Percentiles rank a stretch among this genome's conserved stretches.
These are phyloP conservation scores for Fusarium tupiense DNA, from an alignment of 2,329 filamentous ascomycete genomes.

Conservation along the genomic window DNA sequence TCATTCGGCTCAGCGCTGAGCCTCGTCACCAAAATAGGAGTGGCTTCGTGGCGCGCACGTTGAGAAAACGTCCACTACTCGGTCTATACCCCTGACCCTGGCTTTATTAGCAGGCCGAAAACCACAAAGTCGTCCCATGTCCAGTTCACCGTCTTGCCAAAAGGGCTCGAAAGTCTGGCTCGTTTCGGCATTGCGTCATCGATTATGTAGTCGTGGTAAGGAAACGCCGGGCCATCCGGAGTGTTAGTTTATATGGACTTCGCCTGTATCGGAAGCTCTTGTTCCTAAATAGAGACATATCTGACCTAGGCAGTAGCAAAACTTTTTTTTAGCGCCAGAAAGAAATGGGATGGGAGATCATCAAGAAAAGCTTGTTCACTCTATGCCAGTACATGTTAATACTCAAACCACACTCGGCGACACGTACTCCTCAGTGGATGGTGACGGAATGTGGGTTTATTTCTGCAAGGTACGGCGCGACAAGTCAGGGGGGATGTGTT, in stretches of 20 bases:
- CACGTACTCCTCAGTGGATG: slow-evolving; percentile 18
- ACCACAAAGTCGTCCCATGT: slow-evolving; percentile 36
- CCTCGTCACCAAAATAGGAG: slow-evolving; percentile 17
- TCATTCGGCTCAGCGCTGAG: slow-evolving; percentile 28
- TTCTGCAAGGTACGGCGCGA: slow-evolving; percentile 33
- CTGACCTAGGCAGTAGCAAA: neutral
- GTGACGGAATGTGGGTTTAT: slow-evolving; percentile 32
- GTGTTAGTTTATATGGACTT: neutral
- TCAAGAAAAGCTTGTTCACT: slow-evolving; percentile 19
- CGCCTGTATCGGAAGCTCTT: neutral
- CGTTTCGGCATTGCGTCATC: slow-evolving; percentile 34
- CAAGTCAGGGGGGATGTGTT: slow-evolving; percentile 15
- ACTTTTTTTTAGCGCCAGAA: neutral
- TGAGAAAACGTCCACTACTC: slow-evolving; percentile 20
- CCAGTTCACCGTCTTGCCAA: slow-evolving; percentile 23
- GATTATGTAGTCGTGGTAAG: slow-evolving; percentile 17
- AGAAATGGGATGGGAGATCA: neutral
- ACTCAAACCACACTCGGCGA: slow-evolving; percentile 8
- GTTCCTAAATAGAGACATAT: neutral
- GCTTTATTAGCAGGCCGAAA: slow-evolving; percentile 8
- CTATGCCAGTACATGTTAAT: slow-evolving; percentile 4
- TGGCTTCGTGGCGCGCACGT: slow-evolving; percentile 25
- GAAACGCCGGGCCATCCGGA: slow-evolving; percentile 31
- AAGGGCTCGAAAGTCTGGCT: slow-evolving; percentile 4
- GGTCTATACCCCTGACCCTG: slow-evolving; percentile 27